These are phyloP conservation scores for Chlamydomonas sp. DNA, from an alignment of 139 green algal species.

Conservation along the genomic window DNA sequence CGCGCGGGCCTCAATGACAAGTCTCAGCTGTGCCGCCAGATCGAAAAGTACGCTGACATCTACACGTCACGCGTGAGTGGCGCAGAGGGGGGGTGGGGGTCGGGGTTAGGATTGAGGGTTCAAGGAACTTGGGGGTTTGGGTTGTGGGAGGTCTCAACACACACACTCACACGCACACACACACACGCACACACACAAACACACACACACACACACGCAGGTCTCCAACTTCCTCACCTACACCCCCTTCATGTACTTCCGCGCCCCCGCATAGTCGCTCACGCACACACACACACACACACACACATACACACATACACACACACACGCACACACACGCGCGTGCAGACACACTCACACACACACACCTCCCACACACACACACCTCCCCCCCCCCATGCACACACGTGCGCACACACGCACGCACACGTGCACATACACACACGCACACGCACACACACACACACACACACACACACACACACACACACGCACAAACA, in stretches of 20 bases:
- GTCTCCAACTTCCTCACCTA: slow-evolving; percentile 95
- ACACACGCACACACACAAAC: no score
- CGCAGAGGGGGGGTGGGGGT: no score
- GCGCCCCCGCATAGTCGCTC: slow-evolving; percentile 7
- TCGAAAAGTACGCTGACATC: slow-evolving; percentile 93
- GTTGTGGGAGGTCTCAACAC: no score
- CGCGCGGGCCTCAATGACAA: slow-evolving; percentile 93
- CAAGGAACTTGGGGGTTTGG: no score
- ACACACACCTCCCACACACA: background rate
- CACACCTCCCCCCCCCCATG: background rate
- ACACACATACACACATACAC: background rate
- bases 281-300: no score
- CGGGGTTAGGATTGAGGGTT: no score
- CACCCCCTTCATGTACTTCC: slow-evolving; percentile 82
- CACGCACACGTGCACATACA: background rate
- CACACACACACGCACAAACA: no score
- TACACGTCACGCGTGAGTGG: slow-evolving; percentile 82
- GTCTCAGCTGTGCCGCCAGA: slow-evolving; percentile 84
- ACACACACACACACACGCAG: no score
- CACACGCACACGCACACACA: background rate
- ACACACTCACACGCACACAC: no score
- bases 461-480: no score
- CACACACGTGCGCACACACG: background rate
- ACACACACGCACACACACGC: background rate
- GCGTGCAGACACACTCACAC: background rate